Conservation (phyloP, 495 filamentous ascomycete genomes). For the Aspergillus egyptiacus region DNA sequence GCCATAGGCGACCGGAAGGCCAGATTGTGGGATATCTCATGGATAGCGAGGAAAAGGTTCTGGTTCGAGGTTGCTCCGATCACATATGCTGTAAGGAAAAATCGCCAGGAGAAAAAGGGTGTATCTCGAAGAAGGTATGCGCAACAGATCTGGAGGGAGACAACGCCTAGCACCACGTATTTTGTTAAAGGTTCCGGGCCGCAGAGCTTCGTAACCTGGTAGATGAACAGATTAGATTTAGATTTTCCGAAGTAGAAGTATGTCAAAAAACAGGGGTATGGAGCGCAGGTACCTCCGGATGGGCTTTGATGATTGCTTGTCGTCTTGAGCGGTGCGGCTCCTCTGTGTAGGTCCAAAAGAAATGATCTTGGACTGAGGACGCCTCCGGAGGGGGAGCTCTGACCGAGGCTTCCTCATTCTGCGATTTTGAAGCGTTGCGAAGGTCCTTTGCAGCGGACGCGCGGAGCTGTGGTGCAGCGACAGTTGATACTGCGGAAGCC, state of each 20-base stretch:
- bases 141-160: slow-evolving; percentile 71
- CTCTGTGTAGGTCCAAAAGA: slow-evolving; percentile 97
- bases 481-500: slow-evolving; percentile 30
- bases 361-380: slow-evolving; percentile 45
- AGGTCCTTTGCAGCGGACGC: slow-evolving; percentile 31
- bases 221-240: not conserved
- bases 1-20: slow-evolving; percentile 80
- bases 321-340: slow-evolving; percentile 91
- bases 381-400: slow-evolving; percentile 32
- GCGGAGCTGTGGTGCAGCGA: slow-evolving; percentile 34
- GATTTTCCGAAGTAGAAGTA: no score
- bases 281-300: slow-evolving; percentile 71
- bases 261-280: not conserved
- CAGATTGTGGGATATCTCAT: slow-evolving; percentile 98
- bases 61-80: slow-evolving; percentile 96
- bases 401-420: slow-evolving; percentile 19
- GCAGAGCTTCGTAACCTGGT: slow-evolving; percentile 92
- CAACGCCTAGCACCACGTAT: slow-evolving; percentile 81
- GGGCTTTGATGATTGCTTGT: slow-evolving; percentile 93
- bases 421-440: slow-evolving; percentile 10
- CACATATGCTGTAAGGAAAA: slow-evolving; percentile 82
- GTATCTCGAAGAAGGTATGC: slow-evolving; percentile 75
- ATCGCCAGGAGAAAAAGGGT: slow-evolving; percentile 73
- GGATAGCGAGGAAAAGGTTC: slow-evolving; percentile 97
- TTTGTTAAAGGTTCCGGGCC: slow-evolving; percentile 95